These are phyloP conservation scores for Eucalyptus pauciflora DNA, from an alignment of 345 rosid species.

Conservation along the genomic window DNA sequence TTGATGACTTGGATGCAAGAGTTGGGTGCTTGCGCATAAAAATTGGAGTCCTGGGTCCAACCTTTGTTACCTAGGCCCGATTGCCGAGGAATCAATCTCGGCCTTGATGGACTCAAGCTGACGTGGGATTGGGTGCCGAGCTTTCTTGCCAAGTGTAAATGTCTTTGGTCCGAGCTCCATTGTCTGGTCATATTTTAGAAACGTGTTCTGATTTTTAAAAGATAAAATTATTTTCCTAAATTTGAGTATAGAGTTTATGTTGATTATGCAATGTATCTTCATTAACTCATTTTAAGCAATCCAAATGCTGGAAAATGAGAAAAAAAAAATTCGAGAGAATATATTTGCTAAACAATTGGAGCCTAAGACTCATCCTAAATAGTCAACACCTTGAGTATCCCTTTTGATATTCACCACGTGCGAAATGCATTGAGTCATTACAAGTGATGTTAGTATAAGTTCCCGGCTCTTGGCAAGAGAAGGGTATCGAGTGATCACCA, in stretches of 20 bases:
- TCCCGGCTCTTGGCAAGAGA: neutral
- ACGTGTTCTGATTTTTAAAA: neutral
- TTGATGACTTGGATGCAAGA: neutral
- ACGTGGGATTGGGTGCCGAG: fast-evolving
- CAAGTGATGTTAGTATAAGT: neutral
- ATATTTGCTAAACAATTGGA: neutral
- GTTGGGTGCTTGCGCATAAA: neutral
- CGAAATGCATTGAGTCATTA: neutral
- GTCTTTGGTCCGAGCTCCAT: neutral
- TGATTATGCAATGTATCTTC: neutral
- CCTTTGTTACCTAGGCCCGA: neutral
- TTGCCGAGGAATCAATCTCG: neutral
- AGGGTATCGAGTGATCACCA: neutral
- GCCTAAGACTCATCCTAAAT: neutral
- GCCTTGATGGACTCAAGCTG: neutral
- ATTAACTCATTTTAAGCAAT: neutral
- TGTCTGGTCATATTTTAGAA: neutral
- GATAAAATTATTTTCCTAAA: neutral
- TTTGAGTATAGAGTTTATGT: neutral
- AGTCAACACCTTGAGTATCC: neutral
- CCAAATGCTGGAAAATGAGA: neutral
- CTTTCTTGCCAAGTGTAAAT: neutral
- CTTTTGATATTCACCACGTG: neutral
- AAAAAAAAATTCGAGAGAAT: neutral
- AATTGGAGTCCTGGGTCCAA: neutral